Conservation (phyloP, 495 filamentous ascomycete genomes). For the Penicillium parvum region DNA sequence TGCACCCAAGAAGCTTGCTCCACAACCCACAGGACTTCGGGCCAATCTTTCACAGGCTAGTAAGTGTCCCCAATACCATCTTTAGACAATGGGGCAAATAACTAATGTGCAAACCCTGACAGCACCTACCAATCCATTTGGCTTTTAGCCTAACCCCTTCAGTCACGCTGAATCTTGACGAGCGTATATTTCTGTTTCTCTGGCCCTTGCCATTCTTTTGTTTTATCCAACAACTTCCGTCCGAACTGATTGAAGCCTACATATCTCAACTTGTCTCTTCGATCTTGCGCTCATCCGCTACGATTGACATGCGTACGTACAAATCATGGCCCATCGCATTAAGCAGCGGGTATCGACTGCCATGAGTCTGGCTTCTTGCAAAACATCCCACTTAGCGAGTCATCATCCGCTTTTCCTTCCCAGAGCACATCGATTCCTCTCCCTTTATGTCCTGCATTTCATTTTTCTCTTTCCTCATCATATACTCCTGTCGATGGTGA, state of each 20-base stretch:
- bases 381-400: slow-evolving; percentile 19
- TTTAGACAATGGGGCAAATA: not conserved
- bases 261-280: slow-evolving; percentile 17
- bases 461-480: slow-evolving; percentile 5
- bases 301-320: slow-evolving; percentile 25
- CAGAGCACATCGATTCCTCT: not conserved
- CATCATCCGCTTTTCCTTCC: slow-evolving; percentile 5
- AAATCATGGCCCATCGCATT: slow-evolving; percentile 15
- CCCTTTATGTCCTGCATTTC: slow-evolving; percentile 1
- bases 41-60: slow-evolving; percentile 92
- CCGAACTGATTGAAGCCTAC: slow-evolving; percentile 6
- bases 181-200: slow-evolving; percentile 20
- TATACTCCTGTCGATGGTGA: slow-evolving; percentile 7
- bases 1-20: slow-evolving; percentile 67
- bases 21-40: slow-evolving; percentile 84
- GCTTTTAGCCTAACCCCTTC: slow-evolving; percentile 55
- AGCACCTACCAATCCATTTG: slow-evolving; percentile 92
- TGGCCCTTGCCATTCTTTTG: slow-evolving; percentile 22
- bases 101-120: slow-evolving; percentile 18
- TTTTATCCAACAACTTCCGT: slow-evolving; percentile 1
- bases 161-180: slow-evolving; percentile 3
- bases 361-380: slow-evolving; percentile 9
- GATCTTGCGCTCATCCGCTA: slow-evolving; percentile 8
- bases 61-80: slow-evolving; percentile 54
- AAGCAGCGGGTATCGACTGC: slow-evolving; percentile 14